phyloP scores from a whole-genome alignment of 164 flowering plant species.

The Tetrastigma voinierianum region DNA sequence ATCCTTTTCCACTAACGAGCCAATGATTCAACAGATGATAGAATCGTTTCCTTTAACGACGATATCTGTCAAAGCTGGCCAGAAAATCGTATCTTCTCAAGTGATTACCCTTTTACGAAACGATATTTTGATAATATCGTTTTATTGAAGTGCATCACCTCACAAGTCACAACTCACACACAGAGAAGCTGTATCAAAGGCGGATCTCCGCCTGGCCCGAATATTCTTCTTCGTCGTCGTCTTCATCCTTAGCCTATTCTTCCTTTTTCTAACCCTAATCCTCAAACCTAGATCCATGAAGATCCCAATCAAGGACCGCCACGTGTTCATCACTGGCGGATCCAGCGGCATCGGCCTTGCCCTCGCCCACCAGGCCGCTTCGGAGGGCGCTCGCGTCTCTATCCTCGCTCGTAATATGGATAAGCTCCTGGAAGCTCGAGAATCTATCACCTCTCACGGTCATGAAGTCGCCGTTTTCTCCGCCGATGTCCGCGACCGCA shows the following conservation, averaged over 20 bases:
- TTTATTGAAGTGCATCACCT: too few species aligned
- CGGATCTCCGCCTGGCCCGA: conserved; percentile 20
- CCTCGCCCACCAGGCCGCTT: conserved; percentile 68
- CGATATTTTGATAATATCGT: too few species aligned
- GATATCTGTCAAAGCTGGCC: too few species aligned
- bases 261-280: conserved; percentile 42
- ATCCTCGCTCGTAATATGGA: conserved; percentile 69
- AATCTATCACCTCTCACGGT: conserved; percentile 70
- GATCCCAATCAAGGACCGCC: conserved; percentile 77
- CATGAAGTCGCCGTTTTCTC: conserved; percentile 51
- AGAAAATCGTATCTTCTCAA: too few species aligned
- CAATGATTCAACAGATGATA: too few species aligned
- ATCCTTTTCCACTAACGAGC: too few species aligned
- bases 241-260: conserved; percentile 33
- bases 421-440: conserved; percentile 65
- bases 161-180: too few species aligned
- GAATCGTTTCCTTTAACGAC: too few species aligned
- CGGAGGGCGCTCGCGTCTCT: conserved; percentile 79
- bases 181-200: conserved; percentile 34
- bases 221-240: conserved; percentile 29
- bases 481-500: conserved; percentile 76
- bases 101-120: too few species aligned
- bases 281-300: conserved; percentile 54
- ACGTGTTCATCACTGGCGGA: conserved; percentile 92
- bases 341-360: conserved; percentile 97